Evolutionary conservation across 2,329 filamentous ascomycete genomes (phyloP).

Genomic region (Hypoxylon sp.): DNA sequence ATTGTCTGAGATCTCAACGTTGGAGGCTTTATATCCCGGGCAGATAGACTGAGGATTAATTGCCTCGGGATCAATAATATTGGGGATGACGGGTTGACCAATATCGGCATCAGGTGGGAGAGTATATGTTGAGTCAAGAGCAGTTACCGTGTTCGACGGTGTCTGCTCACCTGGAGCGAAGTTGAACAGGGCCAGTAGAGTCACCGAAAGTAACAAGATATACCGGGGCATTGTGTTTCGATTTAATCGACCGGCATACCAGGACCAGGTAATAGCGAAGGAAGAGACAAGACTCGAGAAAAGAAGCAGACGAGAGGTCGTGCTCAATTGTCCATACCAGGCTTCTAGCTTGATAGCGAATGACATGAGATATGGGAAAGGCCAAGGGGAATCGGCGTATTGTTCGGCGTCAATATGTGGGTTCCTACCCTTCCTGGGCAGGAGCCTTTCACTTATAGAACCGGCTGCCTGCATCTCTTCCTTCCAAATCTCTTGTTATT

Average conservation of each 20-base stretch:
- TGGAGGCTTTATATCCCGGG: conserved; percentile 77
- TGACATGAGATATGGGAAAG: conserved; percentile 35
- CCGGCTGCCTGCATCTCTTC: conserved; percentile 24
- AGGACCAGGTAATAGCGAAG: conserved; percentile 35
- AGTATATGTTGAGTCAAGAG: conserved; percentile 17
- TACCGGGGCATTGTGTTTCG: conserved; percentile 35
- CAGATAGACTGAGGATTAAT: conserved; percentile 75
- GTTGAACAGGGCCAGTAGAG: conserved; percentile 20
- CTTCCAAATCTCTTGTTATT: conserved; percentile 3
- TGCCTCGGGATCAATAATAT: conserved; percentile 74
- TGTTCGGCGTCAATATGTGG: conserved; percentile 26
- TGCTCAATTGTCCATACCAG: conserved; percentile 44
- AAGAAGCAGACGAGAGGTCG: conserved; percentile 43
- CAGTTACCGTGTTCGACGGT: conserved; percentile 8
- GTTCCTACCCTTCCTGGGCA: conserved; percentile 17
- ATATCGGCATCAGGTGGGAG: conserved; percentile 55
- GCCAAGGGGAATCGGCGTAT: conserved; percentile 34
- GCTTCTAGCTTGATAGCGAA: conserved; percentile 28
- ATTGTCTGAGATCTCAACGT: conserved; percentile 66
- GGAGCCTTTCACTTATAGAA: conserved; percentile 28
- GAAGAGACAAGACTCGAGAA: conserved; percentile 45
- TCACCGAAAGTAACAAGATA: conserved; percentile 27
- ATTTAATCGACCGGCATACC: conserved; percentile 31
- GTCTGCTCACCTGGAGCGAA: conserved; percentile 30
- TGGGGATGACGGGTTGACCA: conserved; percentile 69